A percentile compares a stretch with the other conserved stretches of the same genome.
phyloP scores from a whole-genome alignment of 23 red algal genomes.

The Gracilariopsis chorda region DNA sequence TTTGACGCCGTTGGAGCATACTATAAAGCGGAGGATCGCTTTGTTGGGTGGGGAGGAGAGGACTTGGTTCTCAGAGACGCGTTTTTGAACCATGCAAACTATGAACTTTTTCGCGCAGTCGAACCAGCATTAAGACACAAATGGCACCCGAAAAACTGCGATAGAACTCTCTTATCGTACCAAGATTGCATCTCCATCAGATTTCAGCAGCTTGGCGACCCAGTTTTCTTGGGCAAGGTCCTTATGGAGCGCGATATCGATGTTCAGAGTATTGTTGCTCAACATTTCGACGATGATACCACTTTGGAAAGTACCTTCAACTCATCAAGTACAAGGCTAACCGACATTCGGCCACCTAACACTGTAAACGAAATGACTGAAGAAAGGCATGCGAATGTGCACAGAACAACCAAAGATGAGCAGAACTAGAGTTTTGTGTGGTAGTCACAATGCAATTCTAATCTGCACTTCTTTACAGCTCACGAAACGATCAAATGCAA shows the following conservation, averaged over 20 bases:
- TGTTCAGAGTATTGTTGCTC: background rate
- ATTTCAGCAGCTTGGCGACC: conserved; percentile 18
- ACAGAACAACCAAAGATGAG: no score
- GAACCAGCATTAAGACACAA: conserved; percentile 65
- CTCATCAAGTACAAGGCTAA: no score
- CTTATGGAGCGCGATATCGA: background rate
- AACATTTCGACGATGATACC: background rate
- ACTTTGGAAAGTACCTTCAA: no score
- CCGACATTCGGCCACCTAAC: no score
- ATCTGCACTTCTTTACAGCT: no score
- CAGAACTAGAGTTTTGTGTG: no score
- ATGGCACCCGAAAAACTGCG: conserved; percentile 61
- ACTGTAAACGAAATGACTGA: no score
- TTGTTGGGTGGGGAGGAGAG: conserved; percentile 56
- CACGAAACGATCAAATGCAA: no score
- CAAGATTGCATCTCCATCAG: conserved; percentile 23
- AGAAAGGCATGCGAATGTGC: no score
- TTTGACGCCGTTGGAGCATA: conserved; percentile 61
- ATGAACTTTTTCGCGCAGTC: conserved; percentile 62
- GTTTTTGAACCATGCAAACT: conserved; percentile 9
- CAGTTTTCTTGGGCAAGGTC: background rate
- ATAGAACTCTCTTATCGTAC: background rate
- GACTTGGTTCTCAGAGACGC: conserved; percentile 28
- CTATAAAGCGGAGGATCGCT: conserved; percentile 1
- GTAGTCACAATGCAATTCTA: no score